These are phyloP conservation scores for Brassica juncea DNA, from an alignment of 345 rosid species.

Conservation along the genomic window DNA sequence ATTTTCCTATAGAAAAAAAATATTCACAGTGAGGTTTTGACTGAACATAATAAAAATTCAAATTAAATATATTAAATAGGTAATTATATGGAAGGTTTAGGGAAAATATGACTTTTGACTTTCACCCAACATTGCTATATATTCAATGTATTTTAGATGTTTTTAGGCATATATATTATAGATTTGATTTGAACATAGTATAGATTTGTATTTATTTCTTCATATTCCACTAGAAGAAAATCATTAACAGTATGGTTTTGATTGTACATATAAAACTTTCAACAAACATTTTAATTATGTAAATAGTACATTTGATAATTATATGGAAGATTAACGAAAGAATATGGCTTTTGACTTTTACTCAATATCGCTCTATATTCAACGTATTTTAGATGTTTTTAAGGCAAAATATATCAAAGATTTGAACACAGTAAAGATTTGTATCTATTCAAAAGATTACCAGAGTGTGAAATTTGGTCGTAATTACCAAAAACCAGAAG, in stretches of 20 bases:
- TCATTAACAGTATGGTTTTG: not conserved
- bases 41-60: not conserved
- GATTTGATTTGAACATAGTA: too few relatives aligned
- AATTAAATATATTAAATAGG: too few relatives aligned
- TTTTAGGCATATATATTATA: too few relatives aligned
- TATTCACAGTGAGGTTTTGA: not conserved
- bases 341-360: not conserved
- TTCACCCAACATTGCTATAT: not conserved
- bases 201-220: too few relatives aligned
- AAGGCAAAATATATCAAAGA: not conserved
- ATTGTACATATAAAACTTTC: not conserved
- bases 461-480: not conserved
- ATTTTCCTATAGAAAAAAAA: not conserved
- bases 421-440: not conserved
- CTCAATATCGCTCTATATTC: not conserved
- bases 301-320: not conserved
- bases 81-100: not conserved
- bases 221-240: too few relatives aligned
- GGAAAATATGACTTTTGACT: not conserved
- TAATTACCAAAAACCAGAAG: not conserved
- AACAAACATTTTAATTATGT: too few relatives aligned
- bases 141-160: not conserved
- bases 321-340: not conserved
- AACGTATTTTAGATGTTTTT: too few relatives aligned
- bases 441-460: constrained; percentile 10